Percentiles rank a stretch among this genome's conserved stretches.
Conservation (phyloP, 768 basidiomycete genomes). For the Phylloporus rhodoxanthus region DNA sequence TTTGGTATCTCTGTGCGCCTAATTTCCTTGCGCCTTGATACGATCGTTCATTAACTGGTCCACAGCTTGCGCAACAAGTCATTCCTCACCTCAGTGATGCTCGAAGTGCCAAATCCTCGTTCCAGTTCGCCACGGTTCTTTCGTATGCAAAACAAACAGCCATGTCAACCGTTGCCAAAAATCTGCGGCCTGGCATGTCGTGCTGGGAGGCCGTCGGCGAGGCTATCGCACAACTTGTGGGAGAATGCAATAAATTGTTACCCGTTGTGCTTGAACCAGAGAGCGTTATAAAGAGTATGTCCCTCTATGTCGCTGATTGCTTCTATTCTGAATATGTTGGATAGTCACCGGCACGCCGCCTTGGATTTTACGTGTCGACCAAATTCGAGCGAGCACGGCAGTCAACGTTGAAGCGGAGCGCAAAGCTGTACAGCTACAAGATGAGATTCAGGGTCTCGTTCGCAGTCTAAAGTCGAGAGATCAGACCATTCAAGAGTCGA, state of each 20-base stretch:
- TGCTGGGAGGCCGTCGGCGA: constrained; percentile 76
- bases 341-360: constrained; percentile 72
- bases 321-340: background rate
- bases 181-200: constrained; percentile 55
- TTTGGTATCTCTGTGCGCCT: constrained; percentile 78
- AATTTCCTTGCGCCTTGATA: background rate
- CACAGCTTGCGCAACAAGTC: constrained; percentile 81
- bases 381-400: constrained; percentile 77
- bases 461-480: constrained; percentile 85
- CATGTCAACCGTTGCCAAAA: constrained; percentile 61
- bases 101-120: constrained; percentile 67
- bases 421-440: constrained; percentile 76
- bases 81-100: constrained; percentile 83
- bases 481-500: constrained; percentile 80
- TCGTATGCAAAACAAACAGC: constrained; percentile 71
- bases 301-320: background rate
- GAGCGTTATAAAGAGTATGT: constrained; percentile 72
- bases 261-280: constrained; percentile 70
- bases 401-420: constrained; percentile 91
- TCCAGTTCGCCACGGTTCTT: constrained; percentile 69
- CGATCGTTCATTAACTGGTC: background rate
- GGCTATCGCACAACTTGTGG: constrained; percentile 61
- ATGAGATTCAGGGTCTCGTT: constrained; percentile 84
- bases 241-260: constrained; percentile 65
- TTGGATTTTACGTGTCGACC: constrained; percentile 76